Percentiles rank a stretch among this genome's conserved stretches.
phyloP scores from a whole-genome alignment of 2,329 filamentous ascomycete genomes.

The Sclerotiophoma versabilis region DNA sequence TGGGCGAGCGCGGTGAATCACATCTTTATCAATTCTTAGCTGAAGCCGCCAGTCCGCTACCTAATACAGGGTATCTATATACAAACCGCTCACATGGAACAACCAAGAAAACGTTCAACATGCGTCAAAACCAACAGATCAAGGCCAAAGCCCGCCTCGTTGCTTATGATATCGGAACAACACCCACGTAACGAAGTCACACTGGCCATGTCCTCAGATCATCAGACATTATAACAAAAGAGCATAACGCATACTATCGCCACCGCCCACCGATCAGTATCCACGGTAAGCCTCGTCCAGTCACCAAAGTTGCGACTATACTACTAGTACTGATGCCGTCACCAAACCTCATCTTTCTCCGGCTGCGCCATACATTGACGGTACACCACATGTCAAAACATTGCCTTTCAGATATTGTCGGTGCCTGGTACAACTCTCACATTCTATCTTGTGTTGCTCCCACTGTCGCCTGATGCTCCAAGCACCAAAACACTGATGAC shows the following conservation, averaged over 20 bases:
- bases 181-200: not conserved
- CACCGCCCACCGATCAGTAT: too few relatives aligned
- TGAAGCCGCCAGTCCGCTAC: not conserved
- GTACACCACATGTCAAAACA: not conserved
- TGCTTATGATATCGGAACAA: not conserved
- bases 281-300: not conserved
- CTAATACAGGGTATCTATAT: not conserved
- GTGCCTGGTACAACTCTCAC: constrained; percentile 19
- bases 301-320: not conserved
- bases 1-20: not conserved
- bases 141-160: not conserved
- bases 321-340: not conserved
- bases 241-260: not conserved
- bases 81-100: not conserved
- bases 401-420: constrained; percentile 1
- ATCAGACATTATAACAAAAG: not conserved
- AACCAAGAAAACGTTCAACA: not conserved
- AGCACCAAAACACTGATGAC: constrained; percentile 72
- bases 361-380: not conserved
- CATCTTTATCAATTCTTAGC: not conserved
- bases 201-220: not conserved
- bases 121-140: not conserved
- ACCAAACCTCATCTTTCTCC: not conserved
- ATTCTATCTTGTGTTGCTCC: constrained; percentile 56
- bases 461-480: constrained; percentile 68